phyloP scores from a whole-genome alignment of 179 eudicot genomes.

The Beta lomatogona region DNA sequence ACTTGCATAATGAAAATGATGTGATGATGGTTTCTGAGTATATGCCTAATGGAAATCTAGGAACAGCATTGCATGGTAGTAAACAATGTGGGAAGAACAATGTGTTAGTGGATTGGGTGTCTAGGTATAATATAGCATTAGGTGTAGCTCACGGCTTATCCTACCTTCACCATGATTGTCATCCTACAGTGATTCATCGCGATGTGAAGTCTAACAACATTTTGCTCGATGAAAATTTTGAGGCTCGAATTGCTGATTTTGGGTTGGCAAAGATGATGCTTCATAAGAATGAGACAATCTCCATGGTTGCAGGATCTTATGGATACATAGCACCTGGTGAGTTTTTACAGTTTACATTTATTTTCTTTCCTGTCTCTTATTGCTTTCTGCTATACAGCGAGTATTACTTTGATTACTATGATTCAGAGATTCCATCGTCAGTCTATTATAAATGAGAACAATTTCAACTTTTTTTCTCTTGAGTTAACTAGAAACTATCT shows the following conservation, averaged over 20 bases:
- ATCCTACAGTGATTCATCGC: conserved; percentile 70
- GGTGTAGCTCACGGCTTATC: conserved; percentile 89
- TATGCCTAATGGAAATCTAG: conserved; percentile 80
- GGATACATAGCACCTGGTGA: conserved; percentile 96
- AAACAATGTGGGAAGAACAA: conserved; percentile 40
- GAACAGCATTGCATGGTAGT: conserved; percentile 69
- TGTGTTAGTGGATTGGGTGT: conserved; percentile 84
- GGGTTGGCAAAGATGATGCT: conserved; percentile 82
- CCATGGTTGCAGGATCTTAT: conserved; percentile 91
- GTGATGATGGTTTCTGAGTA: conserved; percentile 80
- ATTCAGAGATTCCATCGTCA: too few relatives aligned
- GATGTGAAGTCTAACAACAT: conserved; percentile 87
- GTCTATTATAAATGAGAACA: background rate
- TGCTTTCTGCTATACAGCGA: background rate
- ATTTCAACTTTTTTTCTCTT: background rate
- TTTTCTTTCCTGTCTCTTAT: background rate
- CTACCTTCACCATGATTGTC: conserved; percentile 88
- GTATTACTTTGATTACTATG: background rate
- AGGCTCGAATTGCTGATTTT: conserved; percentile 88
- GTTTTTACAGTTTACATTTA: conserved; percentile 16
- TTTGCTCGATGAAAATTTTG: conserved; percentile 64
- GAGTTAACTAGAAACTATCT: background rate
- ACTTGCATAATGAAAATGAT: conserved; percentile 71
- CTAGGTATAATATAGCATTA: conserved; percentile 71
- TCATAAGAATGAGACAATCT: conserved; percentile 71